These are phyloP conservation scores for Phytophthora foliorum DNA, from an alignment of 352 stramenopile species.

Conservation along the genomic window DNA sequence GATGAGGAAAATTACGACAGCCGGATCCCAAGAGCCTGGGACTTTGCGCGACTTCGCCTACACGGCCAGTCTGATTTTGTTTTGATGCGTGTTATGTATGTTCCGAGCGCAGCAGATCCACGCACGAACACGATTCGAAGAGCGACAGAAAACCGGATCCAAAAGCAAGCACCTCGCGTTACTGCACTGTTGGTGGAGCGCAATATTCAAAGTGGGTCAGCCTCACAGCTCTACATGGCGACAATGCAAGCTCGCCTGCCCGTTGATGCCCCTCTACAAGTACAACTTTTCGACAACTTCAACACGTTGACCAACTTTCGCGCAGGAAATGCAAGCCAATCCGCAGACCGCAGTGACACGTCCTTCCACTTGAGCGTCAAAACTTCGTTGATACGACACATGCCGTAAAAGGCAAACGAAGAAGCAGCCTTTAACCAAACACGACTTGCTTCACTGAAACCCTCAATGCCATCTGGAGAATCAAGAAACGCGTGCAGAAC, in stretches of 20 bases:
- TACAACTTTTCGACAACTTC: too few relatives aligned
- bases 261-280: too few relatives aligned
- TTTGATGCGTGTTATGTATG: conserved; percentile 23
- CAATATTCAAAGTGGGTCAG: conserved; percentile 1
- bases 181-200: conserved; percentile 1
- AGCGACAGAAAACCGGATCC: conserved; percentile 12
- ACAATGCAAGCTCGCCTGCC: neutral
- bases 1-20: conserved; percentile 7
- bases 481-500: conserved; percentile 8
- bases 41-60: conserved; percentile 5
- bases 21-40: neutral
- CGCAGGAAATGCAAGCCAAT: too few relatives aligned
- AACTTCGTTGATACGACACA: conserved; percentile 27
- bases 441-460: neutral
- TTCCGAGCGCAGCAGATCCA: conserved; percentile 1
- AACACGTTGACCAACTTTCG: too few relatives aligned
- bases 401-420: conserved; percentile 18
- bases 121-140: neutral
- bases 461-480: neutral
- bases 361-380: too few relatives aligned
- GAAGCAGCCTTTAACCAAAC: conserved; percentile 16
- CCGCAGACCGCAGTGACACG: neutral
- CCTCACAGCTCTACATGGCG: neutral
- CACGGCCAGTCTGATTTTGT: conserved; percentile 18
- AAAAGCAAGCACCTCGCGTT: conserved; percentile 5